Conservation (phyloP, 202 grass and related monocot genomes). For the Cymbopogon flexuosus region DNA sequence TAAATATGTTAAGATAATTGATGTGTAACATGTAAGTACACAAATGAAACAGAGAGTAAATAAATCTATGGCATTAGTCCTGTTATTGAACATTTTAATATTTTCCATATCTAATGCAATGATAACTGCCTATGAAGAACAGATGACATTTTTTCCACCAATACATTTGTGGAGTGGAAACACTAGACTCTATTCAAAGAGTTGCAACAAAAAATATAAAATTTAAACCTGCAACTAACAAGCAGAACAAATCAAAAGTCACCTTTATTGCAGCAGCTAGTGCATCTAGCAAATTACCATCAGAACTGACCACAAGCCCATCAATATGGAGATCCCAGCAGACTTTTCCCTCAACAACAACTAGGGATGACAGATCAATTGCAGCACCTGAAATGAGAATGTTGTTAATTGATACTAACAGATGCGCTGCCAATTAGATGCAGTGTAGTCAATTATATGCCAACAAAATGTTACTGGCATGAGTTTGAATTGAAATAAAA, state of each 20-base stretch:
- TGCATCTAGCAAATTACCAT: slow-evolving; percentile 69
- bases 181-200: not conserved
- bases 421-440: not conserved
- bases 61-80: too few species aligned
- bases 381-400: slow-evolving; percentile 59
- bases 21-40: not conserved
- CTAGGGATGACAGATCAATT: slow-evolving; percentile 78
- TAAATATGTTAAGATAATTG: not conserved
- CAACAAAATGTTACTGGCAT: not conserved
- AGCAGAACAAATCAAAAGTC: not conserved
- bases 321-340: slow-evolving; percentile 83
- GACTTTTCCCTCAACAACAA: slow-evolving; percentile 67
- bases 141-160: not conserved
- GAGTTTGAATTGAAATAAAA: slow-evolving; percentile 1
- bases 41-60: too few species aligned
- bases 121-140: not conserved
- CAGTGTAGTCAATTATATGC: slow-evolving; percentile 13
- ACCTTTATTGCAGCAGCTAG: slow-evolving; percentile 37
- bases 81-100: too few species aligned
- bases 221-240: not conserved
- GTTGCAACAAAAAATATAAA: not conserved
- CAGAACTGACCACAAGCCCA: slow-evolving; percentile 66
- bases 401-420: too few species aligned
- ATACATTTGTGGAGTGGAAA: not conserved
- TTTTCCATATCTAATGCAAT: not conserved